Percentiles rank a stretch among this genome's conserved stretches.
These are phyloP conservation scores for Nelumbo lutea DNA, from an alignment of 164 flowering plant species.

Conservation along the genomic window DNA sequence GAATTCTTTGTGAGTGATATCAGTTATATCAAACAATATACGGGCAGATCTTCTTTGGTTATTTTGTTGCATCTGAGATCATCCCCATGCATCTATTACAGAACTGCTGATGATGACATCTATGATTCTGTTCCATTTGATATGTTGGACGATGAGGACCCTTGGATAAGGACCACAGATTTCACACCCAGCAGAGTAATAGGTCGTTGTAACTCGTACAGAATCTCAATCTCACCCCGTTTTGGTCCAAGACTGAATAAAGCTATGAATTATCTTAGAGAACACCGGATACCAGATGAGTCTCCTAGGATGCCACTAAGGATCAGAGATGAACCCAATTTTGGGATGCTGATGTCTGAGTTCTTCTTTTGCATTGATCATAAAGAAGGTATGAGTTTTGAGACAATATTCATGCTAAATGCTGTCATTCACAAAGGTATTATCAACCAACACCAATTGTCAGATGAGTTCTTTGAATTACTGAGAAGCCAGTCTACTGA, in stretches of 20 bases:
- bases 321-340: slow-evolving; percentile 61
- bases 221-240: slow-evolving; percentile 57
- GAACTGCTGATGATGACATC: slow-evolving; percentile 94
- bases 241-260: slow-evolving; percentile 42
- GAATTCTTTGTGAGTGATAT: slow-evolving; percentile 74
- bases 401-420: slow-evolving; percentile 67
- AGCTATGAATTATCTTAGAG: slow-evolving; percentile 44
- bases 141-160: slow-evolving; percentile 90
- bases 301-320: slow-evolving; percentile 20
- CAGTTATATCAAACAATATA: slow-evolving; percentile 33
- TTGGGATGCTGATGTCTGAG: slow-evolving; percentile 36
- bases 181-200: slow-evolving; percentile 68
- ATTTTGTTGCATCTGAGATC: slow-evolving; percentile 64
- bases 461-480: slow-evolving; percentile 53
- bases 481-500: slow-evolving; percentile 48
- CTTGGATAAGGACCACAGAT: slow-evolving; percentile 94
- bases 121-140: slow-evolving; percentile 56
- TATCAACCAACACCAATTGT: slow-evolving; percentile 63
- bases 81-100: slow-evolving; percentile 61
- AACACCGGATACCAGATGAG: slow-evolving; percentile 35
- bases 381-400: slow-evolving; percentile 50
- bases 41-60: slow-evolving; percentile 24
- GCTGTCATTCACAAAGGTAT: slow-evolving; percentile 75
- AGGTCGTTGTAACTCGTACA: slow-evolving; percentile 72
- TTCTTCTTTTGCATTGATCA: slow-evolving; percentile 51